Evolutionary conservation across 1,284 basidiomycete genomes (phyloP).

Genomic region (Pseudomicrostroma phylloplanum): DNA sequence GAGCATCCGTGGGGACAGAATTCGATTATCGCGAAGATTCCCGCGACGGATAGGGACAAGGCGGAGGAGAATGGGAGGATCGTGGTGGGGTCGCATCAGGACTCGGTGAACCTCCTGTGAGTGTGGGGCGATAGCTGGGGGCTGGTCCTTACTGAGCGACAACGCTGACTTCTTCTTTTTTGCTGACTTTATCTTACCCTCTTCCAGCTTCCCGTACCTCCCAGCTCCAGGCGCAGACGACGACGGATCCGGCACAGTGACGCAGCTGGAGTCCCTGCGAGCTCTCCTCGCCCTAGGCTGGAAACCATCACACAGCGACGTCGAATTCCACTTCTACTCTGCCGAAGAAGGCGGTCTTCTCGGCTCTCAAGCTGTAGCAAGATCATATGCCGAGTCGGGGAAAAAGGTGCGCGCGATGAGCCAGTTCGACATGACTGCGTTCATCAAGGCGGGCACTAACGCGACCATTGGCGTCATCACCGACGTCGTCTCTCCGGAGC

Average conservation of each 20-base stretch:
- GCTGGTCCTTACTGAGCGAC: background rate
- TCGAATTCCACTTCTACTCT: constrained; percentile 95
- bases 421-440: constrained; percentile 59
- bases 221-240: constrained; percentile 59
- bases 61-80: constrained; percentile 53
- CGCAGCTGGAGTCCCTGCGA: constrained; percentile 81
- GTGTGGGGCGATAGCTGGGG: too few species aligned
- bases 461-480: constrained; percentile 85
- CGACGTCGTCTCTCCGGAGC: constrained; percentile 70
- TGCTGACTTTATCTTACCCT: constrained; percentile 57
- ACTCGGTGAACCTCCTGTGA: constrained; percentile 56
- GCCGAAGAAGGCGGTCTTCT: constrained; percentile 91
- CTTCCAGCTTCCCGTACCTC: constrained; percentile 26
- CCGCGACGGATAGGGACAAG: constrained; percentile 20
- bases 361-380: constrained; percentile 84
- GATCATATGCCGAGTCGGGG: constrained; percentile 63
- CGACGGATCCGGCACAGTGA: constrained; percentile 86
- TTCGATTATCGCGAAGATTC: constrained; percentile 60
- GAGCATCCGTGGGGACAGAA: constrained; percentile 86
- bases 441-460: constrained; percentile 79
- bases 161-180: constrained; percentile 66
- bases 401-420: constrained; percentile 76
- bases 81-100: constrained; percentile 78
- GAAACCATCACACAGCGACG: constrained; percentile 60
- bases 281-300: constrained; percentile 73